These are phyloP conservation scores for Flaveria bidentis DNA, from an alignment of 129 eudicot species.

Conservation along the genomic window DNA sequence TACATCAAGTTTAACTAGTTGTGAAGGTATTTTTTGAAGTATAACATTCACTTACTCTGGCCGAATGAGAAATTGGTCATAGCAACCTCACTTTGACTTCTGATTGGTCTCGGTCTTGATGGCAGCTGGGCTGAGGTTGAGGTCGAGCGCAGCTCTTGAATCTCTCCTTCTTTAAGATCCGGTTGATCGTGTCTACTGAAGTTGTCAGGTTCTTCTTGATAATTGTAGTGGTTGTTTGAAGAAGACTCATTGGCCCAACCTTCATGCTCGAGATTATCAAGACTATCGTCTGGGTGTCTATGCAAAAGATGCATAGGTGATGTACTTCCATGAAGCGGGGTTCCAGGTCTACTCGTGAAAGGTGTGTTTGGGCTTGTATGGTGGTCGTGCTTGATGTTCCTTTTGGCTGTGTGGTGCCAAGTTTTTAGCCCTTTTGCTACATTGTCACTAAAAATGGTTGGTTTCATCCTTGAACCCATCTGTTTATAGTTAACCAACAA, in stretches of 20 bases:
- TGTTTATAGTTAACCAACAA: conserved; percentile 11
- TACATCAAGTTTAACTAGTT: not conserved
- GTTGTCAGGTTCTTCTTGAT: conserved; percentile 10
- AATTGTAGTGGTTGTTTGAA: not conserved
- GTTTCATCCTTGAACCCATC: conserved; percentile 69
- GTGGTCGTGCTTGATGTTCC: conserved; percentile 43
- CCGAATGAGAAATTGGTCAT: conserved; percentile 39
- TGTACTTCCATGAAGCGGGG: conserved; percentile 49
- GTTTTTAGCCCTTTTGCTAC: conserved; percentile 52
- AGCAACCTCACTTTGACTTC: conserved; percentile 34
- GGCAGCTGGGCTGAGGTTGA: conserved; percentile 20
- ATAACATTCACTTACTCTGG: conserved; percentile 7
- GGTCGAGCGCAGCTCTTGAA: conserved; percentile 22
- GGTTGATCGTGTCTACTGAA: not conserved
- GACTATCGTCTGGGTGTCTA: conserved; percentile 30
- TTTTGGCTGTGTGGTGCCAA: conserved; percentile 58
- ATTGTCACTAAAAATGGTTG: conserved; percentile 54
- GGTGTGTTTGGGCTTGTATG: conserved; percentile 47
- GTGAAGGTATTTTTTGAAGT: not conserved
- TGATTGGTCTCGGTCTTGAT: conserved; percentile 10
- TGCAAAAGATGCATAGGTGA: conserved; percentile 55
- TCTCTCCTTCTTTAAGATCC: conserved; percentile 25
- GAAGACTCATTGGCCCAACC: conserved; percentile 44
- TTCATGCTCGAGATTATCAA: conserved; percentile 33
- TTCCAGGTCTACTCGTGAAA: conserved; percentile 51